Evolutionary conservation across 768 basidiomycete genomes (phyloP).

Genomic region (Amanita polypyramis): DNA sequence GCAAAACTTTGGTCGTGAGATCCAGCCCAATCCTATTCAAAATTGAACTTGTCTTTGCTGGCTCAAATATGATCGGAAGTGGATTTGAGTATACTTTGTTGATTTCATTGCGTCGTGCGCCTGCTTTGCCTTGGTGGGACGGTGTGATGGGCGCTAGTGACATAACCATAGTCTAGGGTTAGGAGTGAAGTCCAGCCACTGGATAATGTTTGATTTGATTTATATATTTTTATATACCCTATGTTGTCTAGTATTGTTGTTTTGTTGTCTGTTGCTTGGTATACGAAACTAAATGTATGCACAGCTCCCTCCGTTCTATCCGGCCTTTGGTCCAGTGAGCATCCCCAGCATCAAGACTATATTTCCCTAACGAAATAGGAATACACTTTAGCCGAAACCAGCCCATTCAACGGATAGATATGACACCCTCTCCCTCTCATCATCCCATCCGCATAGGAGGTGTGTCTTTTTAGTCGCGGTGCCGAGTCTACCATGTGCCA

Average conservation of each 20-base stretch:
- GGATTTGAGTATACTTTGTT: slow-evolving; percentile 61
- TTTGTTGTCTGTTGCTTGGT: too few species aligned
- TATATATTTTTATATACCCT: too few species aligned
- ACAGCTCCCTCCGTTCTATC: too few species aligned
- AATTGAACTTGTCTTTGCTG: slow-evolving; percentile 33
- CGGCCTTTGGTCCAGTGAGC: too few species aligned
- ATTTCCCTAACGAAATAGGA: too few species aligned
- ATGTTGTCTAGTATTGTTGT: too few species aligned
- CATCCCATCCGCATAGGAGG: slow-evolving; percentile 83
- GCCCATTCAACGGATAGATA: slow-evolving; percentile 88
- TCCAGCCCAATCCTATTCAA: slow-evolving; percentile 48
- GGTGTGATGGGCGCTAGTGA: too few species aligned
- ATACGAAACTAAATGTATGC: too few species aligned
- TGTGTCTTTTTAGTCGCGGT: slow-evolving; percentile 98
- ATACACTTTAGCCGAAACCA: slow-evolving; percentile 74
- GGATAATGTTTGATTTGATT: too few species aligned
- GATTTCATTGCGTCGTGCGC: slow-evolving; percentile 48
- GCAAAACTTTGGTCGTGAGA: slow-evolving; percentile 41
- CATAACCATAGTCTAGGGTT: too few species aligned
- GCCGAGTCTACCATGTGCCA: slow-evolving; percentile 90
- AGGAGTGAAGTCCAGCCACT: too few species aligned
- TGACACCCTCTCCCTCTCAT: slow-evolving; percentile 49
- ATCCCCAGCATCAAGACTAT: too few species aligned
- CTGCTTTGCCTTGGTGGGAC: slow-evolving; percentile 29
- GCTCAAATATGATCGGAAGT: slow-evolving; percentile 48